A percentile compares a stretch with the other conserved stretches of the same genome.
phyloP scores from a whole-genome alignment of 2,329 filamentous ascomycete genomes.

The Ophiostoma sp. region DNA sequence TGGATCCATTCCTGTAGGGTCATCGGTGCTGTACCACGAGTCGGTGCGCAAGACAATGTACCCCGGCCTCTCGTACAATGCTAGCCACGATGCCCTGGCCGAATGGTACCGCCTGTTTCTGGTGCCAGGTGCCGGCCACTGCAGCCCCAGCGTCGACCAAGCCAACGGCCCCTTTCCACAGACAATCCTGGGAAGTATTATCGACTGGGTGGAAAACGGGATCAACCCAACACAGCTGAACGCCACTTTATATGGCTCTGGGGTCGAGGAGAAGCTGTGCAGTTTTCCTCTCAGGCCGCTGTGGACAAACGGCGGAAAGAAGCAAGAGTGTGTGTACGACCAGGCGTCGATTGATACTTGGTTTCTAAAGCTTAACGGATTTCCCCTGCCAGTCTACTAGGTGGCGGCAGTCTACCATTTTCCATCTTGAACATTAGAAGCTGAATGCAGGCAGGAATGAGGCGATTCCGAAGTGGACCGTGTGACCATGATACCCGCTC shows the following conservation, averaged over 20 bases:
- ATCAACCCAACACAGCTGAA: not conserved
- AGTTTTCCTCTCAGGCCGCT: not conserved
- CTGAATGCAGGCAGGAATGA: not conserved
- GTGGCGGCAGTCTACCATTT: no score
- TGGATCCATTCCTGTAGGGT: not conserved
- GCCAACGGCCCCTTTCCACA: not conserved
- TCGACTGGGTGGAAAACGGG: not conserved
- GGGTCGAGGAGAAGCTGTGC: slow-evolving; percentile 3
- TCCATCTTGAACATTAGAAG: not conserved
- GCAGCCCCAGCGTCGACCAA: not conserved
- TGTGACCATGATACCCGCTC: not conserved
- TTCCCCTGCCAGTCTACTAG: slow-evolving; percentile 4
- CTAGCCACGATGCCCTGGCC: not conserved
- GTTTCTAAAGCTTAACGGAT: not conserved
- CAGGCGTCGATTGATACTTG: not conserved
- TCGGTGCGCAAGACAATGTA: slow-evolving; percentile 3
- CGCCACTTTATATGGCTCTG: not conserved
- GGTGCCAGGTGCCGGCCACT: not conserved
- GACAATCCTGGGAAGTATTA: not conserved
- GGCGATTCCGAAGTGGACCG: not conserved
- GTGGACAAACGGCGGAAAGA: not conserved
- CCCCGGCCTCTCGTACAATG: not conserved
- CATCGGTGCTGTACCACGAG: not conserved
- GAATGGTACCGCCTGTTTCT: not conserved
- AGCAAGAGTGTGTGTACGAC: not conserved